phyloP scores from a whole-genome alignment of 2,329 filamentous ascomycete species.

The Fusarium bulbicola region DNA sequence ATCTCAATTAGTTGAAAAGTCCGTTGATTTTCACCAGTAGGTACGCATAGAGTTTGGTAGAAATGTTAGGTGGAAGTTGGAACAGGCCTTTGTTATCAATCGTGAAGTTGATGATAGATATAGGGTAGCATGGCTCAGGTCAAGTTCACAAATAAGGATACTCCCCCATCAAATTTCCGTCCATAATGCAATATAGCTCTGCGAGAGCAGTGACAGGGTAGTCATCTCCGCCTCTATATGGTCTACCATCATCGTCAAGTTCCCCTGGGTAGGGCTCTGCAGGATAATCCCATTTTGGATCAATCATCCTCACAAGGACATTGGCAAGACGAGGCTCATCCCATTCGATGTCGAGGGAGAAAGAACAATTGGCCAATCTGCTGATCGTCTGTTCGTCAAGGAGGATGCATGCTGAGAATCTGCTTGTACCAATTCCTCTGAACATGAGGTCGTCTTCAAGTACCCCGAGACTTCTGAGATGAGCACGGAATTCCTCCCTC shows the following conservation, averaged over 20 bases:
- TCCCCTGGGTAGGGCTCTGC: neutral
- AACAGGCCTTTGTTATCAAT: neutral
- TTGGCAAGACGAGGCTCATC: neutral
- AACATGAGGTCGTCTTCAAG: conserved; percentile 16
- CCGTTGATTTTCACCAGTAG: no score
- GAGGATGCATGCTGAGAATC: conserved; percentile 9
- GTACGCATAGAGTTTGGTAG: neutral
- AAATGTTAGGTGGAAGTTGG: neutral
- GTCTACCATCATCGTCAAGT: neutral
- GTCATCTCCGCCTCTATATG: conserved; percentile 7
- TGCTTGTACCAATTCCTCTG: conserved; percentile 9
- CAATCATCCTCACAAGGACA: conserved; percentile 5
- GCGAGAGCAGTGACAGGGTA: neutral
- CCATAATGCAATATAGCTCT: conserved; percentile 15
- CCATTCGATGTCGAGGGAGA: neutral
- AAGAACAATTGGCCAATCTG: neutral
- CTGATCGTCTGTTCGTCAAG: conserved; percentile 3
- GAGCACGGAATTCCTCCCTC: conserved; percentile 25
- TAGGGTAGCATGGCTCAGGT: neutral
- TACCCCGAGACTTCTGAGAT: conserved; percentile 8
- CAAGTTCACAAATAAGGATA: conserved; percentile 5
- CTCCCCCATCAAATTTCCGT: conserved; percentile 15
- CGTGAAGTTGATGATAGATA: neutral
- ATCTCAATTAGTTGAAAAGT: no score
- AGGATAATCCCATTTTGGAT: conserved; percentile 24